phyloP scores from a whole-genome alignment of 2,329 filamentous ascomycete genomes.

The Didymella arachidicola region DNA sequence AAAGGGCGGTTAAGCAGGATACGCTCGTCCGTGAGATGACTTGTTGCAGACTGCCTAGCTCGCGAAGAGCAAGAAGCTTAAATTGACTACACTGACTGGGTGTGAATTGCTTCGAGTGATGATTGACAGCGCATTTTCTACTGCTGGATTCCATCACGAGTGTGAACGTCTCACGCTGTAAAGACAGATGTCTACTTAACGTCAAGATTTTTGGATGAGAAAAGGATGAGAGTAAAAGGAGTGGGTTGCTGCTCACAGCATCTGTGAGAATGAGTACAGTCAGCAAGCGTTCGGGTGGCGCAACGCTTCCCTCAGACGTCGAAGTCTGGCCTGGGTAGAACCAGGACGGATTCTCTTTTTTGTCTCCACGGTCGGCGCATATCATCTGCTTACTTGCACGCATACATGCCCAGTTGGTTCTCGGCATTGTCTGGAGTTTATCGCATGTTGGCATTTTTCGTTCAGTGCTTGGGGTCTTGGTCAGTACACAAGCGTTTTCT shows the following conservation, averaged over 20 bases:
- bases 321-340: background rate
- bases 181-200: background rate
- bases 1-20: slow-evolving; percentile 52
- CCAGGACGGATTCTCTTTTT: slow-evolving; percentile 4
- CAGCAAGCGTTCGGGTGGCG: background rate
- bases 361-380: slow-evolving; percentile 9
- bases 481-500: slow-evolving; percentile 25
- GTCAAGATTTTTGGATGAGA: background rate
- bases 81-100: background rate
- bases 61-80: background rate
- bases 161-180: background rate
- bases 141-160: background rate
- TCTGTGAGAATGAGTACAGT: background rate
- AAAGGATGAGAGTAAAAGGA: background rate
- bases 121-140: background rate
- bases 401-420: slow-evolving; percentile 16
- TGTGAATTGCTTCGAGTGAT: background rate
- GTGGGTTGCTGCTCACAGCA: background rate
- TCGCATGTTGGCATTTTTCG: slow-evolving; percentile 14
- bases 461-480: slow-evolving; percentile 13
- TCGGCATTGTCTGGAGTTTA: slow-evolving; percentile 31
- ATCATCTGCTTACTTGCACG: slow-evolving; percentile 20
- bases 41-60: background rate
- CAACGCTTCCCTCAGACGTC: background rate
- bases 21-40: too few species aligned